Percentiles rank a stretch among this genome's conserved stretches.
Conservation (phyloP, 2,329 filamentous ascomycete species). For the Apiospora saccharicola region DNA sequence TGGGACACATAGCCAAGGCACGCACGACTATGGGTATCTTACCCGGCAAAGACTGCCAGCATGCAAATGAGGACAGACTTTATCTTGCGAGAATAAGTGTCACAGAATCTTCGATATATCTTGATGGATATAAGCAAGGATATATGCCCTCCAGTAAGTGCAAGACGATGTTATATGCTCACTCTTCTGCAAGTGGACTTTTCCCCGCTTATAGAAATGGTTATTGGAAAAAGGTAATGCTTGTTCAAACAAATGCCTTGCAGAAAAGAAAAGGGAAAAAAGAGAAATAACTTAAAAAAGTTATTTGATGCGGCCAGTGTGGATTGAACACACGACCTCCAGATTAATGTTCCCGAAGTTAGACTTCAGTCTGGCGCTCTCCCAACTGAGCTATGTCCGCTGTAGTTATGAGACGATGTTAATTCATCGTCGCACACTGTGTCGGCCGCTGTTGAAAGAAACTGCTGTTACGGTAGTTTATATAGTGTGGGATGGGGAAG, state of each 20-base stretch:
- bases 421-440: not conserved
- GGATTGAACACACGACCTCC: slow-evolving; percentile 25
- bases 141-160: no score
- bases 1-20: no score
- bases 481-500: not conserved
- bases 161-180: no score
- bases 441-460: not conserved
- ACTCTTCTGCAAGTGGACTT: no score
- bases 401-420: slow-evolving; percentile 6
- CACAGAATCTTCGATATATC: not conserved
- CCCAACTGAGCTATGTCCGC: slow-evolving; percentile 25
- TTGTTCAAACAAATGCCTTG: not conserved
- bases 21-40: not conserved
- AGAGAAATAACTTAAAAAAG: not conserved
- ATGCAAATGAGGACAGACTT: not conserved
- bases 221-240: not conserved
- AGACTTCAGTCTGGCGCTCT: slow-evolving; percentile 23
- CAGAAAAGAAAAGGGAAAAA: no score
- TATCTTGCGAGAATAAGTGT: not conserved
- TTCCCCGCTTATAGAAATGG: no score
- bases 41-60: slow-evolving; percentile 3
- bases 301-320: slow-evolving; percentile 18
- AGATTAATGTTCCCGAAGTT: slow-evolving; percentile 20
- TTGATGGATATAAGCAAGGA: not conserved
- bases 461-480: not conserved